Evolutionary conservation across 495 filamentous ascomycete genomes (phyloP).

Genomic region (Penicillium pancosmium): DNA sequence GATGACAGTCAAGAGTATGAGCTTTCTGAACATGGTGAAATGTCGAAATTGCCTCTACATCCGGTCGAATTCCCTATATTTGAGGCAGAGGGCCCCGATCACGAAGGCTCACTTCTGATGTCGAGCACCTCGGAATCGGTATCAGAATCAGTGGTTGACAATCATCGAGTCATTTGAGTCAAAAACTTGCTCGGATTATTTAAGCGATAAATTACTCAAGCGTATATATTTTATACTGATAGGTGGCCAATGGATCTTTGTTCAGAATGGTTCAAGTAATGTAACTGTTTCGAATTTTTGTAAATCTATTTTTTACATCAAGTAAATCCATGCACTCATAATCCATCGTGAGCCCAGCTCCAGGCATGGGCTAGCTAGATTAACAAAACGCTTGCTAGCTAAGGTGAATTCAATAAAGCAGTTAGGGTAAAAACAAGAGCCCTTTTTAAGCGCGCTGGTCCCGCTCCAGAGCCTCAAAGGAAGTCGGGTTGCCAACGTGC

Average conservation of each 20-base stretch:
- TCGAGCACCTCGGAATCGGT: conserved; percentile 11
- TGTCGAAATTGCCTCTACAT: conserved; percentile 12
- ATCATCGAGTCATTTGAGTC: conserved; percentile 10
- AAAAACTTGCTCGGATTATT: too few relatives aligned
- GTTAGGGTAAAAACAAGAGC: background rate
- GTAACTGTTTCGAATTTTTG: too few relatives aligned
- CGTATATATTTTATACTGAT: too few relatives aligned
- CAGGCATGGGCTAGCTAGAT: conserved; percentile 11
- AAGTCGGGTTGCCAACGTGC: conserved; percentile 38
- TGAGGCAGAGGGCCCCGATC: background rate
- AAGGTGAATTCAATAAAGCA: conserved; percentile 13
- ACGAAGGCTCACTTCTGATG: background rate
- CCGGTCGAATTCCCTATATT: conserved; percentile 6
- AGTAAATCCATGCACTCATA: conserved; percentile 8
- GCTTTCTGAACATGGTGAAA: conserved; percentile 5
- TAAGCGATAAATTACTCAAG: too few relatives aligned
- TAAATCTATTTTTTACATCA: conserved; percentile 25
- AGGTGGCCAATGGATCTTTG: too few relatives aligned
- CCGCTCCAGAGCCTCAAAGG: conserved; percentile 45
- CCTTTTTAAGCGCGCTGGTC: conserved; percentile 46
- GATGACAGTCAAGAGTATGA: conserved; percentile 8
- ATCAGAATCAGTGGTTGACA: conserved; percentile 17
- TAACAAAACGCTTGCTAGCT: conserved; percentile 23
- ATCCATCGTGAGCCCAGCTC: conserved; percentile 12
- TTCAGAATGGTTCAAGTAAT: too few relatives aligned